Percentiles rank a stretch among this genome's conserved stretches.
These are phyloP conservation scores for Trichoderma guizhouense DNA, from an alignment of 2,329 filamentous ascomycete genomes.

Conservation along the genomic window DNA sequence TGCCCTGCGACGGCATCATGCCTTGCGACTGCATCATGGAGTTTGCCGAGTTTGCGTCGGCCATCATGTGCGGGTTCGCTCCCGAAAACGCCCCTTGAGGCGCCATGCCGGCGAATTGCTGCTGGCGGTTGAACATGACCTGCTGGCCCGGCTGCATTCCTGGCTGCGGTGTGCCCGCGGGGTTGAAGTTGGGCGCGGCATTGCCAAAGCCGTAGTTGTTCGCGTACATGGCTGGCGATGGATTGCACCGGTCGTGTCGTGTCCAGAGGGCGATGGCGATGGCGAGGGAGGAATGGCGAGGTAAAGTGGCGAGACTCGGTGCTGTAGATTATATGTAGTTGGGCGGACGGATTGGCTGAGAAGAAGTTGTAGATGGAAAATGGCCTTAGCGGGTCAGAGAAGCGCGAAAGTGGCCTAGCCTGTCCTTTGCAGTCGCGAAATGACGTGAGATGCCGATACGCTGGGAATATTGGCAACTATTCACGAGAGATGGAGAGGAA, in stretches of 20 bases:
- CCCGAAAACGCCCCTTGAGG: constrained; percentile 50
- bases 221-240: constrained; percentile 48
- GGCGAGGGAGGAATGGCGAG: not conserved
- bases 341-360: not conserved
- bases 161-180: constrained; percentile 43
- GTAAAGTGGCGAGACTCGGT: not conserved
- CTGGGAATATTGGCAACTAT: not conserved
- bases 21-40: constrained; percentile 58
- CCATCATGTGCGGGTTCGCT: constrained; percentile 55
- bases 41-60: constrained; percentile 47
- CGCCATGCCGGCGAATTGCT: constrained; percentile 54
- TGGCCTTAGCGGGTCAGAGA: constrained; percentile 10
- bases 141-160: constrained; percentile 43
- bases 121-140: constrained; percentile 57
- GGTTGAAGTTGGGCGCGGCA: constrained; percentile 49
- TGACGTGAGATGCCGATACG: constrained; percentile 6
- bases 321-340: not conserved
- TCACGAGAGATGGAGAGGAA: not conserved
- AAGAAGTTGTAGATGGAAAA: constrained; percentile 3
- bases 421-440: constrained; percentile 5
- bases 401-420: constrained; percentile 12
- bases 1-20: constrained; percentile 62
- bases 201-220: constrained; percentile 54
- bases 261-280: not conserved
- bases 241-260: not conserved